A percentile compares a stretch with the other conserved stretches of the same genome.
These are phyloP conservation scores for Physaria fendleri DNA, from an alignment of 345 rosid species.

Conservation along the genomic window DNA sequence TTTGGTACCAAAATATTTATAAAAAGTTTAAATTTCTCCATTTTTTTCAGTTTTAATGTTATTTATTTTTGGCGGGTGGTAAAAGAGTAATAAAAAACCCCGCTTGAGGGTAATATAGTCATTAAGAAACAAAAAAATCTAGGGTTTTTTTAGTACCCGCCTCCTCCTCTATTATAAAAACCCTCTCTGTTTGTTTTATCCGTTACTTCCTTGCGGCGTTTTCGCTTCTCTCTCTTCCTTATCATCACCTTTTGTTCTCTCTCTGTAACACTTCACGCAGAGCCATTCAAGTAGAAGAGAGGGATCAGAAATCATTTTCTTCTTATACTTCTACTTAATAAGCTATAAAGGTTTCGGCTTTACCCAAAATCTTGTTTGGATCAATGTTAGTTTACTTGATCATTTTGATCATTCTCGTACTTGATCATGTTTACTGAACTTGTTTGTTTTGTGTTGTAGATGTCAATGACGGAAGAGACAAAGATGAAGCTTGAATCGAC, in stretches of 20 bases:
- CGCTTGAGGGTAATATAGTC: slow-evolving; percentile 18
- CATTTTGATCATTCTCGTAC: neutral
- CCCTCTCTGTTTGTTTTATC: slow-evolving; percentile 29
- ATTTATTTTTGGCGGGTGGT: slow-evolving; percentile 27
- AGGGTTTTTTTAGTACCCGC: slow-evolving; percentile 29
- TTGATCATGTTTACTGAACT: slow-evolving; percentile 1
- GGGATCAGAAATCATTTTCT: neutral
- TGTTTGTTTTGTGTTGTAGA: neutral
- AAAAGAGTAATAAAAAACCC: neutral
- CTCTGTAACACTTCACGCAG: neutral
- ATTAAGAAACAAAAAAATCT: neutral
- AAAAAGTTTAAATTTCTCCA: slow-evolving; percentile 2
- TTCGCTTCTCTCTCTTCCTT: slow-evolving; percentile 20
- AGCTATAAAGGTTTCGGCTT: neutral
- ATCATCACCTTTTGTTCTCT: slow-evolving; percentile 12
- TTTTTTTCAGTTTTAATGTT: slow-evolving; percentile 11
- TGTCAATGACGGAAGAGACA: slow-evolving; percentile 24
- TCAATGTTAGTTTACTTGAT: slow-evolving; percentile 19
- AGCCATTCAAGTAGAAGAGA: neutral
- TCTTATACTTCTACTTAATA: neutral
- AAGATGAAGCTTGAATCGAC: slow-evolving; percentile 22
- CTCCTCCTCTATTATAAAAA: slow-evolving; percentile 20
- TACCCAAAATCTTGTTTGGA: neutral
- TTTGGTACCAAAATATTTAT: slow-evolving; percentile 6
- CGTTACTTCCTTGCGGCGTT: slow-evolving; percentile 30